Conservation (phyloP, 1,284 basidiomycete genomes). For the Ceratobasidium sp. region DNA sequence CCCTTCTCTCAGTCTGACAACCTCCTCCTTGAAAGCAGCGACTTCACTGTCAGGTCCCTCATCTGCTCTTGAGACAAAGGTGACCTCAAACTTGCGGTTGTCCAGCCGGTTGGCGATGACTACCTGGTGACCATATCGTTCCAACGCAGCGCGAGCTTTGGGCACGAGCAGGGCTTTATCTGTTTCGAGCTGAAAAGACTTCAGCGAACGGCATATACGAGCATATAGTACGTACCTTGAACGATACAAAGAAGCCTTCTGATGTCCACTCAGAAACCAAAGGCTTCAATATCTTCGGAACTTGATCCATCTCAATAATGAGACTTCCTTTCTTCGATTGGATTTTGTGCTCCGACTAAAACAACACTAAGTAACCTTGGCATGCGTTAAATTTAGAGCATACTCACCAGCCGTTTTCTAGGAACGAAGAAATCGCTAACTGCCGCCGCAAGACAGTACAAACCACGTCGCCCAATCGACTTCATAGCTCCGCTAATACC, state of each 20-base stretch:
- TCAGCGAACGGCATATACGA: neutral
- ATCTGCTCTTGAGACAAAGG: slow-evolving; percentile 73
- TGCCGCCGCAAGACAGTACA: slow-evolving; percentile 98
- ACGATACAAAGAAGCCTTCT: slow-evolving; percentile 93
- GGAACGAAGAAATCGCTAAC: slow-evolving; percentile 99
- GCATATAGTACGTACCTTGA: slow-evolving; percentile 77
- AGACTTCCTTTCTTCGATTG: slow-evolving; percentile 95
- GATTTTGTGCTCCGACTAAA: slow-evolving; percentile 96
- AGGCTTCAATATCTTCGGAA: slow-evolving; percentile 94
- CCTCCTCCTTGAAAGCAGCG: slow-evolving; percentile 54
- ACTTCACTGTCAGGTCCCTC: slow-evolving; percentile 47
- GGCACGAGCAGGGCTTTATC: slow-evolving; percentile 86
- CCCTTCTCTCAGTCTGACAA: slow-evolving; percentile 50
- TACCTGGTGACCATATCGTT: slow-evolving; percentile 96
- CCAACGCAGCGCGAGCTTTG: slow-evolving; percentile 88
- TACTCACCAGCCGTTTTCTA: slow-evolving; percentile 82
- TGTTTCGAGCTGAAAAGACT: slow-evolving; percentile 85
- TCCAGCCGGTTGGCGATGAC: slow-evolving; percentile 97
- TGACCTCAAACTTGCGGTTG: slow-evolving; percentile 89
- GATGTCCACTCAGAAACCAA: slow-evolving; percentile 95
- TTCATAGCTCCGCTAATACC: slow-evolving; percentile 77
- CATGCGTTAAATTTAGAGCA: slow-evolving; percentile 4
- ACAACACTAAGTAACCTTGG: neutral
- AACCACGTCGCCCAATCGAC: slow-evolving; percentile 75
- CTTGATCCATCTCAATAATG: slow-evolving; percentile 97